A percentile compares a stretch with the other conserved stretches of the same genome.
phyloP scores from a whole-genome alignment of 805 yeast species.

The Ogataea thermomethanolica region DNA sequence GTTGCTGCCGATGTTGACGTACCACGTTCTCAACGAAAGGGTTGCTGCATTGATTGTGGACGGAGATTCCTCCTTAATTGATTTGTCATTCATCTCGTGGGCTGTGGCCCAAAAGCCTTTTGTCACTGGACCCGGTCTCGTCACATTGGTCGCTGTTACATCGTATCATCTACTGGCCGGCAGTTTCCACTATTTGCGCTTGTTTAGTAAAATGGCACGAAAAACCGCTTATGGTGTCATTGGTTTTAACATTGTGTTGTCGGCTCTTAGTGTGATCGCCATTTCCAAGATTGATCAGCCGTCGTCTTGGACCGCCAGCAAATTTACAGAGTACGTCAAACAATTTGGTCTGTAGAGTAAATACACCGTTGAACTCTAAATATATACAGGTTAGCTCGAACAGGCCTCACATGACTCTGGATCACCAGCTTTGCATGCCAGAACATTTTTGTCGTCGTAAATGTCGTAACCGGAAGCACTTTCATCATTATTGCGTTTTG shows the following conservation, averaged over 20 bases:
- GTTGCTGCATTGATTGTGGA: constrained; percentile 50
- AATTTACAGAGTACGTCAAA: constrained; percentile 19
- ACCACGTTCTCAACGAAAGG: constrained; percentile 49
- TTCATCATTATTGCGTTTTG: constrained; percentile 2
- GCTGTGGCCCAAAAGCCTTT: constrained; percentile 21
- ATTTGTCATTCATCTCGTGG: constrained; percentile 49
- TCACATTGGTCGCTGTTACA: constrained; percentile 36
- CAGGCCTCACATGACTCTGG: constrained; percentile 40
- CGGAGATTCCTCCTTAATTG: constrained; percentile 61
- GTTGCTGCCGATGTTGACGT: constrained; percentile 40
- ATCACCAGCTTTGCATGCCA: constrained; percentile 21
- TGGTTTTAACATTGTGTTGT: constrained; percentile 34
- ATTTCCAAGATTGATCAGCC: constrained; percentile 22
- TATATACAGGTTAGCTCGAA: constrained; percentile 29
- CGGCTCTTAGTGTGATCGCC: constrained; percentile 35
- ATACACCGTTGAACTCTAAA: too few species aligned
- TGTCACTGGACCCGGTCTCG: constrained; percentile 25
- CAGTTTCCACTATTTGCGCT: constrained; percentile 41
- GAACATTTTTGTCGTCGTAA: constrained; percentile 15
- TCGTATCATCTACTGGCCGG: constrained; percentile 59
- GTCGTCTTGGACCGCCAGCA: constrained; percentile 22
- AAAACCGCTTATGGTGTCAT: constrained; percentile 43
- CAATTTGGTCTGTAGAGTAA: neutral
- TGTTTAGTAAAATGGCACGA: constrained; percentile 39
- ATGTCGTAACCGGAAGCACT: constrained; percentile 11